Conservation (phyloP, 2,329 filamentous ascomycete genomes). For the Fusarium sp. region DNA sequence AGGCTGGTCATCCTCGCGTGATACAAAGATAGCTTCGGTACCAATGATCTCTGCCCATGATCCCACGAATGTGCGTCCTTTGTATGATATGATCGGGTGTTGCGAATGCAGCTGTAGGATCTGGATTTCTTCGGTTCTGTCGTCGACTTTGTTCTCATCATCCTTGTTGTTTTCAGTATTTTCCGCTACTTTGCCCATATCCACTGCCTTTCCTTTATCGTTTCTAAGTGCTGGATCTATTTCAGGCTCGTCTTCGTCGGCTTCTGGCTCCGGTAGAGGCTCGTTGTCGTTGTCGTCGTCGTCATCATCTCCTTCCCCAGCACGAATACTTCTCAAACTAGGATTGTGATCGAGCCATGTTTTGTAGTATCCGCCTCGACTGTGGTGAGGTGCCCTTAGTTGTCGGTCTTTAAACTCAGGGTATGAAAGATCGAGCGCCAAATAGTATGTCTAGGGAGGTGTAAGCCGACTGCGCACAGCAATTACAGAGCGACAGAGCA, state of each 20-base stretch:
- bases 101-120: slow-evolving; percentile 84
- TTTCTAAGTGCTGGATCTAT: slow-evolving; percentile 44
- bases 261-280: slow-evolving; percentile 53
- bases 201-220: slow-evolving; percentile 39
- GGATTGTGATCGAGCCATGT: slow-evolving; percentile 55
- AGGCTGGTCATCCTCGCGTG: slow-evolving; percentile 63
- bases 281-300: slow-evolving; percentile 53
- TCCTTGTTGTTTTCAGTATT: slow-evolving; percentile 28
- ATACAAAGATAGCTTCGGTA: slow-evolving; percentile 81
- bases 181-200: slow-evolving; percentile 23
- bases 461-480: slow-evolving; percentile 20
- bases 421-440: slow-evolving; percentile 73
- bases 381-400: slow-evolving; percentile 55
- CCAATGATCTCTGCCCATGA: slow-evolving; percentile 87
- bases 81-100: slow-evolving; percentile 84
- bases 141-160: slow-evolving; percentile 33
- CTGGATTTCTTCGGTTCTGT: slow-evolving; percentile 68
- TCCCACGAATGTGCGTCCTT: slow-evolving; percentile 82
- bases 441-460: slow-evolving; percentile 70
- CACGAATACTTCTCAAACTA: slow-evolving; percentile 30
- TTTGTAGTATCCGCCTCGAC: slow-evolving; percentile 62
- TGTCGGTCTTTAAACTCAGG: slow-evolving; percentile 67
- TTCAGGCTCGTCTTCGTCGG: slow-evolving; percentile 50
- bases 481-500: not conserved
- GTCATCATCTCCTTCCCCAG: slow-evolving; percentile 45